phyloP scores from a whole-genome alignment of 768 basidiomycete genomes.

The Suillus clintonianus region DNA sequence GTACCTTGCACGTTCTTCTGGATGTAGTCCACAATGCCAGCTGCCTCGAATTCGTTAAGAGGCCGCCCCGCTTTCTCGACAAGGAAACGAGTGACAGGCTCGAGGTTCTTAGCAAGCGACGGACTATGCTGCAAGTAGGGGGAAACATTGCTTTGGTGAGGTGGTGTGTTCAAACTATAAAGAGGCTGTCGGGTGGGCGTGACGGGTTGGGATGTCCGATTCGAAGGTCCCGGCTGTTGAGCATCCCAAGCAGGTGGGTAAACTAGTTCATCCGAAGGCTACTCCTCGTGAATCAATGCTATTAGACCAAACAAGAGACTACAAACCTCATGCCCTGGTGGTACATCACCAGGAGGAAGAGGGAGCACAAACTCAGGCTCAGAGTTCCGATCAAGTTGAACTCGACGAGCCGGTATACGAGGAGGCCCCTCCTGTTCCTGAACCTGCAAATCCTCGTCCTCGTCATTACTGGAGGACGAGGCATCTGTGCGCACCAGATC shows the following conservation, averaged over 20 bases:
- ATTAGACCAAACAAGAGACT: not conserved
- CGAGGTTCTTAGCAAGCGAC: conserved; percentile 45
- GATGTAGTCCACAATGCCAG: conserved; percentile 56
- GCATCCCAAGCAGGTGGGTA: conserved; percentile 11
- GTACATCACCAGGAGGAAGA: conserved; percentile 13
- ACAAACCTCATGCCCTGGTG: conserved; percentile 2
- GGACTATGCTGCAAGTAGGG: conserved; percentile 8
- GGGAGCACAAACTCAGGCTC: conserved; percentile 13
- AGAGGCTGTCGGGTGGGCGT: conserved; percentile 12
- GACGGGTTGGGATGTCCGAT: not conserved
- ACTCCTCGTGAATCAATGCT: not conserved
- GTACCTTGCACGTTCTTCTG: conserved; percentile 52
- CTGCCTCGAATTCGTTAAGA: conserved; percentile 53
- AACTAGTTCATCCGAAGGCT: not conserved
- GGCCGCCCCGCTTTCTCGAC: conserved; percentile 47
- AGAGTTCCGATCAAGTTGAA: conserved; percentile 18
- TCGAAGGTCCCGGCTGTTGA: conserved; percentile 1
- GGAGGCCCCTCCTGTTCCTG: conserved; percentile 24
- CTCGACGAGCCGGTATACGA: conserved; percentile 22
- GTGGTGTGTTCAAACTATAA: conserved; percentile 15
- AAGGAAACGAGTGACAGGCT: conserved; percentile 51
- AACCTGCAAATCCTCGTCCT: conserved; percentile 17
- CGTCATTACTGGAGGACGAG: conserved; percentile 21
- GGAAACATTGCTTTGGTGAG: not conserved
- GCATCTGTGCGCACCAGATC: conserved; percentile 14